Evolutionary conservation across 164 flowering plant genomes (phyloP).

Genomic region (Piper longum): DNA sequence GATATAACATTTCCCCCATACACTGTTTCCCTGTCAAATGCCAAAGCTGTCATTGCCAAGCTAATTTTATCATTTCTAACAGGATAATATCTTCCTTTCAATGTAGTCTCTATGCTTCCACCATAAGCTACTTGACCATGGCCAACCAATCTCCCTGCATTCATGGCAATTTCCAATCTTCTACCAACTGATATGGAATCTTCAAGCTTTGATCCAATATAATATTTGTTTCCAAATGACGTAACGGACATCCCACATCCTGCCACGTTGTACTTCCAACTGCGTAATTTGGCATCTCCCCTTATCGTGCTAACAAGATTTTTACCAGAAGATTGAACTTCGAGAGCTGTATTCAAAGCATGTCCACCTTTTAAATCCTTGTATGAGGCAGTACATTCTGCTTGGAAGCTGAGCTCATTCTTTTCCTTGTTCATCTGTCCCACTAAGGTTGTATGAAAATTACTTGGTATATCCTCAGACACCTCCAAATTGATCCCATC

Average conservation of each 20-base stretch:
- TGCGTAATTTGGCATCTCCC: constrained; percentile 46
- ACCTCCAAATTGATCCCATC: constrained; percentile 86
- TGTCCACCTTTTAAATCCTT: constrained; percentile 26
- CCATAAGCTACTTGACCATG: constrained; percentile 62
- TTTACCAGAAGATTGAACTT: constrained; percentile 58
- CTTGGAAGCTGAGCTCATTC: constrained; percentile 56
- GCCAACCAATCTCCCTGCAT: constrained; percentile 55
- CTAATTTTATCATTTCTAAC: constrained; percentile 54
- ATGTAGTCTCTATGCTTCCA: constrained; percentile 53
- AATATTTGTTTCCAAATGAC: constrained; percentile 47
- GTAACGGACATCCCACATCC: constrained; percentile 69
- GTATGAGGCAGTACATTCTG: constrained; percentile 48
- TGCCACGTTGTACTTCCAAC: constrained; percentile 34
- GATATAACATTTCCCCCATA: constrained; percentile 51
- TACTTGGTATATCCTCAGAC: constrained; percentile 24
- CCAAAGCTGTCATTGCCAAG: constrained; percentile 43
- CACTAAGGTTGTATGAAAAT: constrained; percentile 33
- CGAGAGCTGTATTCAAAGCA: constrained; percentile 37
- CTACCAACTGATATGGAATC: constrained; percentile 50
- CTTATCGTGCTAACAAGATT: constrained; percentile 51
- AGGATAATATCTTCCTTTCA: constrained; percentile 77
- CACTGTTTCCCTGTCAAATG: constrained; percentile 58
- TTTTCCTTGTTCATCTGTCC: constrained; percentile 93
- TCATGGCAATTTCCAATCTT: constrained; percentile 47
- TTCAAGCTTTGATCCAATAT: constrained; percentile 64